Conservation (phyloP, 768 basidiomycete species). For the Phallus indusiatus region DNA sequence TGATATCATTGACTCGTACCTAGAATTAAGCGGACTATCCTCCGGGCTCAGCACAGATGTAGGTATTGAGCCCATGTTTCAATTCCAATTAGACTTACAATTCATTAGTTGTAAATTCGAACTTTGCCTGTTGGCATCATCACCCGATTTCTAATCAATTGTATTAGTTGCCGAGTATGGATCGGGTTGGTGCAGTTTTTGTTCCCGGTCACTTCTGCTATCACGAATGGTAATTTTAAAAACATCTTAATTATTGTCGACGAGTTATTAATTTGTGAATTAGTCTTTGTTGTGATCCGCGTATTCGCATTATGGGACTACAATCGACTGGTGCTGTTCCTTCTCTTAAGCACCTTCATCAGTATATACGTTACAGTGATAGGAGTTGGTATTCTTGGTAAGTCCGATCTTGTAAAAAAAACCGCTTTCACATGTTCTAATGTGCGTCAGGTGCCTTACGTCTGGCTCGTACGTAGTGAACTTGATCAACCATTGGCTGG, state of each 20-base stretch:
- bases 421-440: background rate
- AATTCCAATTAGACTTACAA: too few species aligned
- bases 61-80: background rate
- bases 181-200: background rate
- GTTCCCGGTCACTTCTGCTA: background rate
- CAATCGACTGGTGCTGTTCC: background rate
- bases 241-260: background rate
- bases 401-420: background rate
- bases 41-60: background rate
- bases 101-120: too few species aligned
- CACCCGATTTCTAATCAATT: background rate
- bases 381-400: background rate
- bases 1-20: background rate
- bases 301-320: conserved; percentile 3
- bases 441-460: too few species aligned
- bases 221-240: background rate
- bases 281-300: background rate
- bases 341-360: background rate
- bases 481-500: background rate
- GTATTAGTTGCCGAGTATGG: background rate
- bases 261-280: background rate
- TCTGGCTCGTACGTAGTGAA: too few species aligned
- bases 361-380: background rate
- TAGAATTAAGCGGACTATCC: conserved; percentile 1
- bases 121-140: background rate